Percentiles rank a stretch among this genome's conserved stretches.
Conservation (phyloP, 2,329 filamentous ascomycete genomes). For the Coleophoma cylindrospora region DNA sequence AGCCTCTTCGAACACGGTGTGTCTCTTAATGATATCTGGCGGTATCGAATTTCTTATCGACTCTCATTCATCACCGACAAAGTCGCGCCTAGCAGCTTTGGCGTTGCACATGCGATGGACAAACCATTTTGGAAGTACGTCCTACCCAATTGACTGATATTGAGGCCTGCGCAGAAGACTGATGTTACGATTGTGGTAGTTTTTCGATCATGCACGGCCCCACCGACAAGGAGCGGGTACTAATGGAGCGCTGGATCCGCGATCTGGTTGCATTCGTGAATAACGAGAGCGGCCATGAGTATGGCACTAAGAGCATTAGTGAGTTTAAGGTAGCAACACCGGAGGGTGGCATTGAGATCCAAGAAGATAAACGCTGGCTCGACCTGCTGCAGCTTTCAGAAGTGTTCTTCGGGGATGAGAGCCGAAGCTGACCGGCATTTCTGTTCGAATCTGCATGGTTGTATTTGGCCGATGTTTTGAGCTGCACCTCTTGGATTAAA, state of each 20-base stretch:
- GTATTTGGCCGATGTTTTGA: too few species aligned
- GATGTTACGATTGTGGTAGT: constrained; percentile 9
- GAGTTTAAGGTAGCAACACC: constrained; percentile 32
- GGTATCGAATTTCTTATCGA: constrained; percentile 36
- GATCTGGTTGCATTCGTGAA: constrained; percentile 33
- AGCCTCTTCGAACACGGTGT: constrained; percentile 28
- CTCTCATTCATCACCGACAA: constrained; percentile 36
- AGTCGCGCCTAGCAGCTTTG: constrained; percentile 29
- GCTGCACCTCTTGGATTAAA: too few species aligned
- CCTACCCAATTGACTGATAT: neutral
- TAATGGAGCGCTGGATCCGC: constrained; percentile 34
- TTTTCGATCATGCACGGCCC: constrained; percentile 35
- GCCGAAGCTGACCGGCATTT: too few species aligned
- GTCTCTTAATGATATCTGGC: constrained; percentile 30
- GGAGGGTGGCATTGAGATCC: constrained; percentile 26
- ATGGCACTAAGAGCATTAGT: constrained; percentile 28
- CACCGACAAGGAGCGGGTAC: constrained; percentile 23
- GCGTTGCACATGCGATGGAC: constrained; percentile 35
- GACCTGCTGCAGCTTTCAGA: constrained; percentile 25
- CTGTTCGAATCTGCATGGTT: too few species aligned
- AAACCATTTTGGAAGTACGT: constrained; percentile 37
- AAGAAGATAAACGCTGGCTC: constrained; percentile 30
- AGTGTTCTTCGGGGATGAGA: constrained; percentile 19
- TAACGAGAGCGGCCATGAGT: constrained; percentile 21
- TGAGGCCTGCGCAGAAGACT: neutral